Evolutionary conservation across 1,139 yeast genomes (phyloP).

Genomic region (Eremothecium coryli): DNA sequence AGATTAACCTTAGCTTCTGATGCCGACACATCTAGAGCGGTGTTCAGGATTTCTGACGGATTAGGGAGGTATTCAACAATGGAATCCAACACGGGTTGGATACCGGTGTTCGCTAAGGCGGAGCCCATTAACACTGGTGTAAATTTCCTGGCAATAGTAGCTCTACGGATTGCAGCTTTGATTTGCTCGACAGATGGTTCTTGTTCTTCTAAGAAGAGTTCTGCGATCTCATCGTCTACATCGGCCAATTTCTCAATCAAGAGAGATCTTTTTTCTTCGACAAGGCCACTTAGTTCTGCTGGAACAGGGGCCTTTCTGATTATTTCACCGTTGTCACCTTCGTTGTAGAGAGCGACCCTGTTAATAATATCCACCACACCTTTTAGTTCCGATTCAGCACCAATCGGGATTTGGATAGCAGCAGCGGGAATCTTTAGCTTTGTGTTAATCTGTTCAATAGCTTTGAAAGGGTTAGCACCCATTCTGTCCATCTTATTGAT

Average conservation of each 20-base stretch:
- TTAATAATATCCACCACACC: conserved; percentile 92
- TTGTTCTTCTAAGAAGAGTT: conserved; percentile 78
- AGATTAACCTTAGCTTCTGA: conserved; percentile 68
- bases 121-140: conserved; percentile 99
- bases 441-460: conserved; percentile 79
- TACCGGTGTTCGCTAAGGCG: conserved; percentile 90
- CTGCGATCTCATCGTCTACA: conserved; percentile 96
- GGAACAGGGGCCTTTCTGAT: conserved; percentile 61
- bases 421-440: conserved; percentile 94
- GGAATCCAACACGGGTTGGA: conserved; percentile 91
- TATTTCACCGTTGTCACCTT: conserved; percentile 85
- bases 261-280: conserved; percentile 72
- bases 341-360: conserved; percentile 78
- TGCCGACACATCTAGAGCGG: conserved; percentile 69
- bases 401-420: conserved; percentile 95
- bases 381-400: conserved; percentile 71
- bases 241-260: conserved; percentile 93
- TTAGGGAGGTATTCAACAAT: conserved; percentile 93
- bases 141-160: conserved; percentile 93
- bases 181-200: conserved; percentile 81
- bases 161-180: conserved; percentile 79
- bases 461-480: conserved; percentile 97
- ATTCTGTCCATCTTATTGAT: conserved; percentile 97
- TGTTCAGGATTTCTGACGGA: conserved; percentile 86
- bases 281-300: conserved; percentile 59